Evolutionary conservation across 2,329 filamentous ascomycete species (phyloP).

Genomic region (Myrmaecium sp.): DNA sequence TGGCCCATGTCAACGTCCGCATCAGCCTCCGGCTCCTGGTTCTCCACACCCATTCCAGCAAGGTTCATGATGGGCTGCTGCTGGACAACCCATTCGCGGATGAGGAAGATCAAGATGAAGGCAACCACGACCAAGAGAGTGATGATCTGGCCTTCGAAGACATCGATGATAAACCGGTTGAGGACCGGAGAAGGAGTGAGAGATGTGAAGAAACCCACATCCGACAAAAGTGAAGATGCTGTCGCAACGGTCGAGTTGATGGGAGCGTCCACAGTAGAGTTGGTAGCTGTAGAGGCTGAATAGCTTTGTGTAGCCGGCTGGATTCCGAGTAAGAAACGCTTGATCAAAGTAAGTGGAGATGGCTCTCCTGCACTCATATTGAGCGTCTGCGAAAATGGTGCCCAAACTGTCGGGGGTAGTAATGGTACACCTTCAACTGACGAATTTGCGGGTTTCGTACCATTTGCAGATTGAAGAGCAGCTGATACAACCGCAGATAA

Average conservation of each 20-base stretch:
- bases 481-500: too few species aligned
- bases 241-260: constrained; percentile 12
- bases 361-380: constrained; percentile 27
- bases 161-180: constrained; percentile 65
- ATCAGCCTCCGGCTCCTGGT: constrained; percentile 7
- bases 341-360: constrained; percentile 28
- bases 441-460: too few species aligned
- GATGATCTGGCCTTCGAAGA: constrained; percentile 85
- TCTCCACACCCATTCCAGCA: constrained; percentile 22
- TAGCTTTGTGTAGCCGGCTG: too few species aligned
- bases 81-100: constrained; percentile 94
- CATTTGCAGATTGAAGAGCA: too few species aligned
- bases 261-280: constrained; percentile 13
- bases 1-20: constrained; percentile 5
- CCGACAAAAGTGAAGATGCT: constrained; percentile 33
- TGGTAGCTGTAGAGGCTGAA: too few species aligned
- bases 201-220: constrained; percentile 35
- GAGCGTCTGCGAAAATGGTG: constrained; percentile 23
- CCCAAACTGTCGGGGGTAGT: constrained; percentile 15
- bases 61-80: constrained; percentile 89
- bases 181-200: constrained; percentile 51
- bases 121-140: constrained; percentile 80
- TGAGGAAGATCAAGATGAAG: constrained; percentile 93
- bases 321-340: constrained; percentile 22
- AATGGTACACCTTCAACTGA: too few species aligned